These are phyloP conservation scores for Melaleuca alternifolia DNA, from an alignment of 345 rosid species.

Conservation along the genomic window DNA sequence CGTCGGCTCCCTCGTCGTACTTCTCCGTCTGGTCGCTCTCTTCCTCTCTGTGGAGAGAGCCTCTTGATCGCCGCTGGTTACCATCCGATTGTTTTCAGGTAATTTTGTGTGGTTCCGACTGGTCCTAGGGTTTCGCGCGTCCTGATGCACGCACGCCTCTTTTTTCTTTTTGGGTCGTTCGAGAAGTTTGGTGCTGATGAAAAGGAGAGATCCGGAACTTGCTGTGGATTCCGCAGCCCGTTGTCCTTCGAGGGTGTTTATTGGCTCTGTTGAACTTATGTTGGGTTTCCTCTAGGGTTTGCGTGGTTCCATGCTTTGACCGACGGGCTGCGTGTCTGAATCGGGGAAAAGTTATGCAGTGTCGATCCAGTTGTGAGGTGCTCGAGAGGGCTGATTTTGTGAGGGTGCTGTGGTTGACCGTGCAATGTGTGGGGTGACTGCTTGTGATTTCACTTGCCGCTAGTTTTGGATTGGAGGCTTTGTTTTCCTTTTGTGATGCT, in stretches of 20 bases:
- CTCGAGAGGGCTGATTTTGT: not conserved
- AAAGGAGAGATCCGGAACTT: not conserved
- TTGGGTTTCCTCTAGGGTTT: not conserved
- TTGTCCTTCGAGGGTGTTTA: not conserved
- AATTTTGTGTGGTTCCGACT: not conserved
- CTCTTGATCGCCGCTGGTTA: not conserved
- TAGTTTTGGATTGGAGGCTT: not conserved
- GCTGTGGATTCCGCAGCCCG: not conserved
- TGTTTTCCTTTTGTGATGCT: not conserved
- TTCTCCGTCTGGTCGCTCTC: not conserved
- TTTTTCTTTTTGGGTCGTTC: not conserved
- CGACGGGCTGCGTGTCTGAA: not conserved
- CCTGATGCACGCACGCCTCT: not conserved
- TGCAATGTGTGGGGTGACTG: not conserved
- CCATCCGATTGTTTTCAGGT: not conserved
- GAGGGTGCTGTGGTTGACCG: not conserved
- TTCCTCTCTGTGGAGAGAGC: not conserved
- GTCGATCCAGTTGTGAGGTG: not conserved
- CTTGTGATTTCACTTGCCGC: not conserved
- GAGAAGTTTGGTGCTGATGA: not conserved
- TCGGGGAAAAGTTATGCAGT: not conserved
- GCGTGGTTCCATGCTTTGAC: not conserved
- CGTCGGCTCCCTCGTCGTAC: not conserved
- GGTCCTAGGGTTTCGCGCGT: not conserved
- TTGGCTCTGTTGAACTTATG: not conserved